Percentiles rank a stretch among this genome's conserved stretches.
These are phyloP conservation scores for Tranzscheliella williamsii DNA, from an alignment of 1,284 basidiomycete genomes.

Conservation along the genomic window DNA sequence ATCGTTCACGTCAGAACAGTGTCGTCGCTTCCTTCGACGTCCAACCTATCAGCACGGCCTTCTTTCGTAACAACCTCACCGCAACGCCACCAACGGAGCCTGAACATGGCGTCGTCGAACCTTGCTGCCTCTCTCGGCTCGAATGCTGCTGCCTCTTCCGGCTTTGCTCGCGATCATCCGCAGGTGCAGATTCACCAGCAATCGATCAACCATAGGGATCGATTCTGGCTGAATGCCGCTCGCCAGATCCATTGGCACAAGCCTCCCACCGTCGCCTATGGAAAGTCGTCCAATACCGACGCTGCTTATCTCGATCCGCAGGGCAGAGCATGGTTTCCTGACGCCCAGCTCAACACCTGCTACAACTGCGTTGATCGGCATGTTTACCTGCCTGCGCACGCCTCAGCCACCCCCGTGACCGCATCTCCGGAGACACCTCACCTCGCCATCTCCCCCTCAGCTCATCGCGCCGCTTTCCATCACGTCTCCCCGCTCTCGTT, in stretches of 20 bases:
- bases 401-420: conserved; percentile 26
- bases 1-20: no score
- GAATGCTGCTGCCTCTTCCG: no score
- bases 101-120: not conserved
- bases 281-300: conserved; percentile 15
- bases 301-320: conserved; percentile 22
- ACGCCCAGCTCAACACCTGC: conserved; percentile 40
- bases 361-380: conserved; percentile 40
- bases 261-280: conserved; percentile 36
- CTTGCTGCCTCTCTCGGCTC: no score
- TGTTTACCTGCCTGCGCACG: conserved; percentile 23
- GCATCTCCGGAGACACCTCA: conserved; percentile 43
- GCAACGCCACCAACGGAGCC: not conserved
- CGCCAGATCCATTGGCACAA: conserved; percentile 46
- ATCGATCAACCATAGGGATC: conserved; percentile 31
- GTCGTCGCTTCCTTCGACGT: no score
- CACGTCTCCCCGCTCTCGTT: conserved; percentile 49
- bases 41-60: no score
- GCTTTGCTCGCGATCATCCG: conserved; percentile 23
- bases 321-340: conserved; percentile 43
- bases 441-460: conserved; percentile 26
- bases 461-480: conserved; percentile 39
- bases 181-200: conserved; percentile 41
- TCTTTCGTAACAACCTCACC: no score
- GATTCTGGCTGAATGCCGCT: conserved; percentile 47